phyloP scores from a whole-genome alignment of 768 basidiomycete genomes.

The Pulveroboletus sp. region DNA sequence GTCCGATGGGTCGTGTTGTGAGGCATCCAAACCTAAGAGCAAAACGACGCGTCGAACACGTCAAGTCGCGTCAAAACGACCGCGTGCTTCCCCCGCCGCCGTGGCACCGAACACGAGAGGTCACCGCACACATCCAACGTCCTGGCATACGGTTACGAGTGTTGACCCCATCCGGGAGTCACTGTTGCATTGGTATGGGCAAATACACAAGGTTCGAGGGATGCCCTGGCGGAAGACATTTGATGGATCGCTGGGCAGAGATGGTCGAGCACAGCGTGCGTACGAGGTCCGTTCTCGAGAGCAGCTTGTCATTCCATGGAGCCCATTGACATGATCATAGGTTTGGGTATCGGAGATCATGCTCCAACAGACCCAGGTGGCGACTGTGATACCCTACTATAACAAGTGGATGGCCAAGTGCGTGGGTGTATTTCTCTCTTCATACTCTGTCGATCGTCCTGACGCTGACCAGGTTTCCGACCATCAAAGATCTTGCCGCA shows the following conservation, averaged over 20 bases:
- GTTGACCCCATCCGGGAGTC: slow-evolving; percentile 42
- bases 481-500: slow-evolving; percentile 64
- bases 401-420: slow-evolving; percentile 81
- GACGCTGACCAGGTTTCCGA: slow-evolving; percentile 60
- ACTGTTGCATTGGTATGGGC: slow-evolving; percentile 67
- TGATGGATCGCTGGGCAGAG: slow-evolving; percentile 45
- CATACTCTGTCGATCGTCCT: neutral
- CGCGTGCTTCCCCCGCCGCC: neutral
- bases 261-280: slow-evolving; percentile 75
- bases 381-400: slow-evolving; percentile 92
- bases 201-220: slow-evolving; percentile 58
- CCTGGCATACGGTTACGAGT: slow-evolving; percentile 43
- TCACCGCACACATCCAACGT: slow-evolving; percentile 35
- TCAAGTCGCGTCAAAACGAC: slow-evolving; percentile 13
- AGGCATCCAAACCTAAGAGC: slow-evolving; percentile 4
- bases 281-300: slow-evolving; percentile 64
- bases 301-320: neutral
- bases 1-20: slow-evolving; percentile 24
- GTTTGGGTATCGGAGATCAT: slow-evolving; percentile 93
- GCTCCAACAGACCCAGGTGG: slow-evolving; percentile 95
- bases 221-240: slow-evolving; percentile 93
- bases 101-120: neutral
- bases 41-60: slow-evolving; percentile 17
- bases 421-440: slow-evolving; percentile 18
- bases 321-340: slow-evolving; percentile 30